Conservation (phyloP, 805 yeast species). For the Candida alai region DNA sequence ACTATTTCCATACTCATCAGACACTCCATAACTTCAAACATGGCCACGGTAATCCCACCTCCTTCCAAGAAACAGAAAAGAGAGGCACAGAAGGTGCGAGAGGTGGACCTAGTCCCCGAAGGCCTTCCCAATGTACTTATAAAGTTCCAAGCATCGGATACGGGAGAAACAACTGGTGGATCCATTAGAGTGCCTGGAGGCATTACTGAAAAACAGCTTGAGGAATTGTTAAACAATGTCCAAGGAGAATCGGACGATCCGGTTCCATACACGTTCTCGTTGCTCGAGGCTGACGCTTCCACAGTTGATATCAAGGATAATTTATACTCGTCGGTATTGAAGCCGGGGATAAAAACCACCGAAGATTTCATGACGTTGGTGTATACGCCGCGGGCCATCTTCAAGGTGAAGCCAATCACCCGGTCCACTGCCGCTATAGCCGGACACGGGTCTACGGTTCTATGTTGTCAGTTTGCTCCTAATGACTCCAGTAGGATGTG, state of each 20-base stretch:
- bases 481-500: conserved; percentile 79
- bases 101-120: conserved; percentile 65
- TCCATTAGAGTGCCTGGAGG: conserved; percentile 89
- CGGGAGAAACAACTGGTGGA: conserved; percentile 83
- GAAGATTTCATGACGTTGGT: conserved; percentile 91
- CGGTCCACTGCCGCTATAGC: conserved; percentile 88
- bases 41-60: conserved; percentile 95
- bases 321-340: conserved; percentile 73
- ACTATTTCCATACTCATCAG: too few species aligned
- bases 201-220: conserved; percentile 79
- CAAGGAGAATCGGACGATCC: conserved; percentile 73
- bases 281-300: conserved; percentile 45
- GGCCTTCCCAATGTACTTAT: conserved; percentile 86
- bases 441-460: conserved; percentile 92
- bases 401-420: conserved; percentile 88
- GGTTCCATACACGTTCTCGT: conserved; percentile 82
- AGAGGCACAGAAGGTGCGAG: conserved; percentile 78
- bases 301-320: conserved; percentile 74
- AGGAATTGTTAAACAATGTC: conserved; percentile 79
- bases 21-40: conserved; percentile 23
- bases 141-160: conserved; percentile 87
- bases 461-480: conserved; percentile 93
- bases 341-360: conserved; percentile 83
- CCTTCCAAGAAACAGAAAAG: conserved; percentile 84
- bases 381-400: conserved; percentile 92